phyloP scores from a whole-genome alignment of 75 land plant genomes.

The Sequoia sempervirens region DNA sequence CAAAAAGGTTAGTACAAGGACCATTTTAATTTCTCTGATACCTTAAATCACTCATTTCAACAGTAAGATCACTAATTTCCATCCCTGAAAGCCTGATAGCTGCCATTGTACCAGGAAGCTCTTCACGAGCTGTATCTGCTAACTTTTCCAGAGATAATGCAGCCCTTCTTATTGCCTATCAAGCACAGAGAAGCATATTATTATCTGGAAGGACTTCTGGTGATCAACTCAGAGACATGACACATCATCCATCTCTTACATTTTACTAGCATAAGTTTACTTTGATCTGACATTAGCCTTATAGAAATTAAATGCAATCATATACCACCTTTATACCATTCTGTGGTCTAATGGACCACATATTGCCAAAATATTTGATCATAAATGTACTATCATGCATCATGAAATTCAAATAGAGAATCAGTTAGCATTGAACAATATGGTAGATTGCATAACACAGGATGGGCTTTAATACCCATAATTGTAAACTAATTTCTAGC shows the following conservation, averaged over 20 bases:
- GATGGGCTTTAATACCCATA: too few relatives aligned
- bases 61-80: conserved; percentile 93
- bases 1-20: not conserved
- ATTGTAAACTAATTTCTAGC: too few relatives aligned
- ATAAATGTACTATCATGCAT: not conserved
- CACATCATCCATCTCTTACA: not conserved
- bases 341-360: not conserved
- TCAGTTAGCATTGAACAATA: not conserved
- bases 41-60: conserved; percentile 87
- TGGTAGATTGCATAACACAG: too few relatives aligned
- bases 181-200: conserved; percentile 6
- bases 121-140: conserved; percentile 77
- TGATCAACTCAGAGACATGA: not conserved
- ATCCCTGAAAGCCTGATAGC: conserved; percentile 85
- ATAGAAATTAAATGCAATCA: not conserved
- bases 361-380: not conserved
- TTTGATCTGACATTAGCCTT: not conserved
- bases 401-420: not conserved
- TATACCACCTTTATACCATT: not conserved
- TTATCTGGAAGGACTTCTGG: not conserved
- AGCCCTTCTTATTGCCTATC: conserved; percentile 77
- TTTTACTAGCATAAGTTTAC: not conserved
- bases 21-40: conserved; percentile 14
- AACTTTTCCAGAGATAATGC: conserved; percentile 73
- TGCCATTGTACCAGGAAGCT: conserved; percentile 91